A percentile compares a stretch with the other conserved stretches of the same genome.
phyloP scores from a whole-genome alignment of 768 basidiomycete species.

The Lentinula edodes region DNA sequence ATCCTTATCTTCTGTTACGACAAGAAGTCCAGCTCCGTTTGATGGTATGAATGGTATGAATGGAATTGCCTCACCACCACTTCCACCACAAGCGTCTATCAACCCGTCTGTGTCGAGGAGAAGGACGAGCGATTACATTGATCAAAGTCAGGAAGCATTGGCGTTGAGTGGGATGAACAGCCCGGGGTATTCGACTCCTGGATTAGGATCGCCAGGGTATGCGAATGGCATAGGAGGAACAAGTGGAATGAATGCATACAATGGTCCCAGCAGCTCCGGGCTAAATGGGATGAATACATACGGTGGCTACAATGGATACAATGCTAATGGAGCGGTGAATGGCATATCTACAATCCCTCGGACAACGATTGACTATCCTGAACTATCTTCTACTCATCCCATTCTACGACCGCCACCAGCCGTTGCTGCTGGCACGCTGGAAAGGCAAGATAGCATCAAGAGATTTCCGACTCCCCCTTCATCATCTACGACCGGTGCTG shows the following conservation, averaged over 20 bases:
- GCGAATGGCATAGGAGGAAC: neutral
- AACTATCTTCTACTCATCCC: slow-evolving; percentile 47
- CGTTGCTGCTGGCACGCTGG: slow-evolving; percentile 62
- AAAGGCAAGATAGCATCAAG: slow-evolving; percentile 59
- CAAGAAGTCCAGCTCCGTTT: neutral
- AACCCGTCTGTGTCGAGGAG: slow-evolving; percentile 72
- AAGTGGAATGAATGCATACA: neutral
- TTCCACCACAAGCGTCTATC: slow-evolving; percentile 83
- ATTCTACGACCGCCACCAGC: slow-evolving; percentile 76
- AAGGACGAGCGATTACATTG: slow-evolving; percentile 68
- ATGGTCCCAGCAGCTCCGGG: neutral
- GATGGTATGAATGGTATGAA: slow-evolving; percentile 25
- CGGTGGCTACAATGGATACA: neutral
- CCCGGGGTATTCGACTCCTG: neutral
- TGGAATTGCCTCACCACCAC: slow-evolving; percentile 66
- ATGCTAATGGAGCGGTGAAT: neutral
- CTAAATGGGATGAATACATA: neutral
- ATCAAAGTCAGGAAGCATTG: slow-evolving; percentile 66
- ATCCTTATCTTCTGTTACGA: slow-evolving; percentile 1
- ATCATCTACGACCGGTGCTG: neutral
- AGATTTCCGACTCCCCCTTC: slow-evolving; percentile 8
- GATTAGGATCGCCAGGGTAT: neutral
- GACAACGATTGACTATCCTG: slow-evolving; percentile 75
- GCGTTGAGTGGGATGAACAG: slow-evolving; percentile 41
- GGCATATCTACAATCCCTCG: slow-evolving; percentile 23